Percentiles rank a stretch among this genome's conserved stretches.
phyloP scores from a whole-genome alignment of 306 rosid genomes.

The Sicyos edulis region DNA sequence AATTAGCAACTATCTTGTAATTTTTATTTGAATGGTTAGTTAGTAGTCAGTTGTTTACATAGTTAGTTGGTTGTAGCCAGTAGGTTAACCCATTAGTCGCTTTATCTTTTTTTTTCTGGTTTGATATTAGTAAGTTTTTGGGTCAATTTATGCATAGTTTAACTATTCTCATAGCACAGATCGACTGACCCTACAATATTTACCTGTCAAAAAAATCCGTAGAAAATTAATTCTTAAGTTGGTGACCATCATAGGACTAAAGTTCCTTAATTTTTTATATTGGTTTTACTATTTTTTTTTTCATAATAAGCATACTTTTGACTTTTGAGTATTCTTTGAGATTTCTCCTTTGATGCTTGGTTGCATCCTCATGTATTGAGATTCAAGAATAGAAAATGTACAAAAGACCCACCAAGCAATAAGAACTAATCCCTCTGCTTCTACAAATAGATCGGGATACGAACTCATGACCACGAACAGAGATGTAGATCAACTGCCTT shows the following conservation, averaged over 20 bases:
- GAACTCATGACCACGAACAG: background rate
- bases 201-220: too few species aligned
- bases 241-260: too few species aligned
- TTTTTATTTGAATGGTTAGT: background rate
- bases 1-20: background rate
- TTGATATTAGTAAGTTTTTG: too few species aligned
- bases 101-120: too few species aligned
- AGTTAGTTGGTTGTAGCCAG: background rate
- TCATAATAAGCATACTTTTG: background rate
- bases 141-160: too few species aligned
- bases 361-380: background rate
- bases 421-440: background rate
- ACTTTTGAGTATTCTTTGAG: background rate
- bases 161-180: too few species aligned
- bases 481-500: background rate
- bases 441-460: background rate
- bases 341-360: slow-evolving; percentile 6
- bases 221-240: too few species aligned
- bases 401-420: background rate
- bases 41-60: background rate
- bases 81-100: background rate
- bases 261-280: background rate
- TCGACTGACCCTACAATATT: too few species aligned
- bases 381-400: background rate
- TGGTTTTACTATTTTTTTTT: background rate